These are phyloP conservation scores for Rhizopogon vesiculosus DNA, from an alignment of 768 basidiomycete genomes.

Conservation along the genomic window DNA sequence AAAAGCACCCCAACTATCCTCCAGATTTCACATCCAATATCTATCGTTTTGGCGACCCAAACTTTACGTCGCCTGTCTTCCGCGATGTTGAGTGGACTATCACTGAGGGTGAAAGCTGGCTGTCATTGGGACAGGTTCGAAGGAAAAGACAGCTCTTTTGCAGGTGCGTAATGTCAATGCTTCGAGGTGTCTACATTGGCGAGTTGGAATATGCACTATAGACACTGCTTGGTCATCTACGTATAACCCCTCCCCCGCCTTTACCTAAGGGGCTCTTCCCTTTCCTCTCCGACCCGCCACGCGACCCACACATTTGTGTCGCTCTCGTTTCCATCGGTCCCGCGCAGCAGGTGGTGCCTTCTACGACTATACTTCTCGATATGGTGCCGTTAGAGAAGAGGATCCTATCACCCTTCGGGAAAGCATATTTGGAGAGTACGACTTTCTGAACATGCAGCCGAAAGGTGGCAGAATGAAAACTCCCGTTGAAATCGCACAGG, in stretches of 20 bases:
- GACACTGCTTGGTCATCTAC: constrained; percentile 68
- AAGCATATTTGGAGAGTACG: constrained; percentile 56
- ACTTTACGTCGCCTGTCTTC: constrained; percentile 43
- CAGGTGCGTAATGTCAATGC: constrained; percentile 43
- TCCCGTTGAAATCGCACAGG: constrained; percentile 18
- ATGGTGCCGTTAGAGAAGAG: constrained; percentile 83
- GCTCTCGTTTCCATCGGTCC: constrained; percentile 60
- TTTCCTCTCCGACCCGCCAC: constrained; percentile 41
- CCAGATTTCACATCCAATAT: constrained; percentile 46
- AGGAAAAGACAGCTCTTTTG: constrained; percentile 57
- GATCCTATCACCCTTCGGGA: constrained; percentile 75
- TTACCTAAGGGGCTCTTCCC: constrained; percentile 77
- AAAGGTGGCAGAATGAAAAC: constrained; percentile 15
- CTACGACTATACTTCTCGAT: constrained; percentile 90
- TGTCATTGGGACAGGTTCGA: constrained; percentile 60
- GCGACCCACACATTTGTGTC: constrained; percentile 47
- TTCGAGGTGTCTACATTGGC: not conserved
- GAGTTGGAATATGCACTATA: constrained; percentile 13
- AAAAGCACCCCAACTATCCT: constrained; percentile 18
- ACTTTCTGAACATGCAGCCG: constrained; percentile 27
- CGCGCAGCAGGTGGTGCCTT: constrained; percentile 64
- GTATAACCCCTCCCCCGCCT: constrained; percentile 58
- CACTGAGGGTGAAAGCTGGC: constrained; percentile 65
- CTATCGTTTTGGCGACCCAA: constrained; percentile 56
- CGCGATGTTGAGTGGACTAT: constrained; percentile 55